These are phyloP conservation scores for Epichloe hybrida DNA, from an alignment of 2,329 filamentous ascomycete species.

Conservation along the genomic window DNA sequence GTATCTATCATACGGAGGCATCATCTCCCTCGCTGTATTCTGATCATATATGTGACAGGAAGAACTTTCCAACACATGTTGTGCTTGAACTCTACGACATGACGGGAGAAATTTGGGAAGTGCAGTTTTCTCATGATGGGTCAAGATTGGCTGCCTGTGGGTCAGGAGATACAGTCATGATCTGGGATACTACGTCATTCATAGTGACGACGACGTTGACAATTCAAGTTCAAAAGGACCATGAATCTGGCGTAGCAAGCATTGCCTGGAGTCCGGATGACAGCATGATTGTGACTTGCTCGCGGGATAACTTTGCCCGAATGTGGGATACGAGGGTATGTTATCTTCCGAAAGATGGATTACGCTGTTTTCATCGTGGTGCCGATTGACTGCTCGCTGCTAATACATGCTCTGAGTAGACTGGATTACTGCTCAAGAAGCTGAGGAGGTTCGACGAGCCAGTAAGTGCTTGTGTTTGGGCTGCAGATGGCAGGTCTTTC, in stretches of 20 bases:
- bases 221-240: slow-evolving; percentile 28
- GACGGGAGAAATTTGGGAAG: slow-evolving; percentile 77
- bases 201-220: slow-evolving; percentile 46
- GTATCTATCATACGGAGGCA: slow-evolving; percentile 77
- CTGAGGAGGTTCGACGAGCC: slow-evolving; percentile 66
- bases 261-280: slow-evolving; percentile 90
- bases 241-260: slow-evolving; percentile 61
- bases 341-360: slow-evolving; percentile 2
- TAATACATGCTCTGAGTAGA: slow-evolving; percentile 26
- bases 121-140: slow-evolving; percentile 83
- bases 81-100: slow-evolving; percentile 60
- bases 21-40: slow-evolving; percentile 72
- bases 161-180: slow-evolving; percentile 57
- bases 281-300: slow-evolving; percentile 72
- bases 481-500: slow-evolving; percentile 62
- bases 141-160: slow-evolving; percentile 71
- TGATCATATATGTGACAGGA: slow-evolving; percentile 71
- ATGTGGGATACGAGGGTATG: slow-evolving; percentile 62
- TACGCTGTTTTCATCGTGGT: background rate
- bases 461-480: slow-evolving; percentile 84
- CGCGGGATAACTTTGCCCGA: slow-evolving; percentile 56
- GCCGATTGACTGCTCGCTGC: no score
- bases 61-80: slow-evolving; percentile 63
- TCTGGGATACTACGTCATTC: slow-evolving; percentile 70
- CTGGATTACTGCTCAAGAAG: slow-evolving; percentile 47